Conservation (phyloP, 1,139 yeast species). For the Blastobotrys persicus region DNA sequence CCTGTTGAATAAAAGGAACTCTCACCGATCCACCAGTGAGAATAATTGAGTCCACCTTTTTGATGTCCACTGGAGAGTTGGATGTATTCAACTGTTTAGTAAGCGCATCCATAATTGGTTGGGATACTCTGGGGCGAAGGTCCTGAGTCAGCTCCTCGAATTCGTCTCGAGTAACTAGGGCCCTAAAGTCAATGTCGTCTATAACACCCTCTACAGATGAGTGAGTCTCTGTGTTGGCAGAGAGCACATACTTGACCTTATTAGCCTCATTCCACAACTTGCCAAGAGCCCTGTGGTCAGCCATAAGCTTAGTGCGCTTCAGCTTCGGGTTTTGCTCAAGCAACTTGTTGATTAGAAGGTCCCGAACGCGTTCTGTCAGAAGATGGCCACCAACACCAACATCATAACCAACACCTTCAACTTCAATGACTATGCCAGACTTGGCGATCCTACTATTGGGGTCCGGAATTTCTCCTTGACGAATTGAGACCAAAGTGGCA, state of each 20-base stretch:
- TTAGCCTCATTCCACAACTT: conserved; percentile 82
- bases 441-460: conserved; percentile 21
- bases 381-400: conserved; percentile 68
- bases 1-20: conserved; percentile 75
- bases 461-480: conserved; percentile 43
- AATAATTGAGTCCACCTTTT: conserved; percentile 62
- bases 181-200: conserved; percentile 70
- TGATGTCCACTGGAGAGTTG: conserved; percentile 34
- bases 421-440: conserved; percentile 46
- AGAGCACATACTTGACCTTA: conserved; percentile 76
- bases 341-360: conserved; percentile 59
- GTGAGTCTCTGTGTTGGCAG: conserved; percentile 79
- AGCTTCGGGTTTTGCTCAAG: conserved; percentile 35
- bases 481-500: conserved; percentile 74
- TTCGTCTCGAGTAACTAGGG: conserved; percentile 66
- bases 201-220: conserved; percentile 62
- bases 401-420: conserved; percentile 72
- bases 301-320: conserved; percentile 36
- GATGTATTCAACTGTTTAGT: conserved; percentile 32
- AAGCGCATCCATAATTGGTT: conserved; percentile 59
- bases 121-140: conserved; percentile 45
- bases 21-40: conserved; percentile 91
- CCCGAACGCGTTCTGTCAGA: conserved; percentile 64
- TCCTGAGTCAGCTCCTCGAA: conserved; percentile 61
- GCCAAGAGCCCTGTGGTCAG: conserved; percentile 59